Evolutionary conservation across 306 rosid genomes (phyloP).

Genomic region (Quercus variabilis): DNA sequence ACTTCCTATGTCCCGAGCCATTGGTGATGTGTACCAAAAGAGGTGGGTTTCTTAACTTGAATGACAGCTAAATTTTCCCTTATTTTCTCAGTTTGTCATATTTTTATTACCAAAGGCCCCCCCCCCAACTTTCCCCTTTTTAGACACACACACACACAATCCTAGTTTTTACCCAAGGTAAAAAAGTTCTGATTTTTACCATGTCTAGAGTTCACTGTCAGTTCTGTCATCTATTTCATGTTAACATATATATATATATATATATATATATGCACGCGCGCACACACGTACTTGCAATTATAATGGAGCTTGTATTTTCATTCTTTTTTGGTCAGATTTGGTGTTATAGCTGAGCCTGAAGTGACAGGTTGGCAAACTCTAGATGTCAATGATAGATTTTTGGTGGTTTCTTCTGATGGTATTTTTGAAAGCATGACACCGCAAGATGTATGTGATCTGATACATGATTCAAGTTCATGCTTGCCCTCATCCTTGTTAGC

Average conservation of each 20-base stretch:
- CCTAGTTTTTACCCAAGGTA: background rate
- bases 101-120: background rate
- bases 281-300: background rate
- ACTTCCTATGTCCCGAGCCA: background rate
- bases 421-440: constrained; percentile 8
- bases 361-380: background rate
- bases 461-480: background rate
- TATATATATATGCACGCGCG: too few relatives aligned
- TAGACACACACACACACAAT: too few relatives aligned
- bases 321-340: constrained; percentile 4
- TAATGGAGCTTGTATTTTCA: background rate
- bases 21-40: background rate
- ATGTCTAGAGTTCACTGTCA: background rate
- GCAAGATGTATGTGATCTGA: background rate
- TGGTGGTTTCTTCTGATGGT: constrained; percentile 2
- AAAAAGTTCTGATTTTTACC: background rate
- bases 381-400: background rate
- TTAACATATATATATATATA: background rate
- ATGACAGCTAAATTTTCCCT: background rate
- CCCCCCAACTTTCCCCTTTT: too few relatives aligned
- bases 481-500: background rate
- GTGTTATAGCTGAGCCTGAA: constrained; percentile 2
- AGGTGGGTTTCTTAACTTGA: background rate
- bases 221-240: background rate
- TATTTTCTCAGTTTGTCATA: background rate